Evolutionary conservation across 2,329 filamentous ascomycete species (phyloP), one percentile per base, ranked within the genome.

Genomic region (Gnomoniopsis sp.): DNA sequence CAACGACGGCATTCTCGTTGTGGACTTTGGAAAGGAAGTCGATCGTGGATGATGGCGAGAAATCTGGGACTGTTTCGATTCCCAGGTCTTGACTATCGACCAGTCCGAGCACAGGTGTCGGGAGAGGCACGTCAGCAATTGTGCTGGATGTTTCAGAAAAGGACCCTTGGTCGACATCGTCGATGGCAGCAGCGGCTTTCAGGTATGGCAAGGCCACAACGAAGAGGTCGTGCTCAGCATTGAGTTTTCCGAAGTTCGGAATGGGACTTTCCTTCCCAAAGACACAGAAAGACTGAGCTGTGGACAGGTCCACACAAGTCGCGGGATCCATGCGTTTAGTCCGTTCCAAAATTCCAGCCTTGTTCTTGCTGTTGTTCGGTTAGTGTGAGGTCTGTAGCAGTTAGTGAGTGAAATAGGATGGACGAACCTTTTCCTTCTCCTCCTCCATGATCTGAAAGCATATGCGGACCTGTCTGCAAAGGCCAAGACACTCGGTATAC

Each of bases 401-500:
- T 33, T 43, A 19, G 23, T n/a, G 2, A 10, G 17, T 22, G n/a
- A 33, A n/a, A n/a, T n/a, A n/a, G n/a, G n/a, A 19, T 47, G 2
- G n/a, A 58, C 56, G 14, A 17, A 58, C 56, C 57, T 62, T 59
- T 59, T 56, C 21, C 60, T 59, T n/a, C 55, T 58, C 22, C 10
- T 58, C 38, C 21, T 53, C 60, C 60, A 62, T 30, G 41, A 33
- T 50, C 36, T 50, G 33, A 57, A 46, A 3, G 38, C 47, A 14
- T 49, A 50, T 19, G 33, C 26, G 2, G 34, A 57, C 26, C 44
- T 50, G 23, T 57, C 56, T 43, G 58, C 49, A 8, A 62, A 46
- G 30, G 54, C 62, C 15, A 64, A 52, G 22, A 66, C 34, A 15
- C 65, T 47, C 11, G 60, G 70, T 60, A 58, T 64, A 10, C 53